Evolutionary conservation across 2,329 filamentous ascomycete species (phyloP), one percentile per base, ranked within the genome.

Genomic region (Tolypocladium ovalisporum): DNA sequence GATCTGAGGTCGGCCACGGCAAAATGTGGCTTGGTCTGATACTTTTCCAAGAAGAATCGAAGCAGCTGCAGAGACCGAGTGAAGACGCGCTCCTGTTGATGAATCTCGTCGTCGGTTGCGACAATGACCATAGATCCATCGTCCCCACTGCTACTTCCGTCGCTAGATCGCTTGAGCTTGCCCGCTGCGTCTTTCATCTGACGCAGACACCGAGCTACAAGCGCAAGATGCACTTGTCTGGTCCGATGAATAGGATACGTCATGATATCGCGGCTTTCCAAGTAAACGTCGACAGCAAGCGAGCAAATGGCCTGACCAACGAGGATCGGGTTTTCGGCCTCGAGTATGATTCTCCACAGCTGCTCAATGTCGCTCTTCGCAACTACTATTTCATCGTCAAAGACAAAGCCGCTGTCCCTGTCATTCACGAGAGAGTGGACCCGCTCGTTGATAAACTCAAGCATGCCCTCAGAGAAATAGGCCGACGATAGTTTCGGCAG

Each of bases 341-440:
- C 85, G 56, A 96, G 74, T 37, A 93, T 84, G 64, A 96, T 83
- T 29, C 84, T 83, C 92, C 92, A 96, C n/a, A 96, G 75, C 58
- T 91, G 81, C 63, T 94, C 88, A 49, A 81, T 76, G 32, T 74
- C 82, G 62, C 71, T 80, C 60, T 76, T 79, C 62, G 79, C 74
- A 34, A 82, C 67, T 13, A 76, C 72, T n/a, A 76, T 73, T 9
- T 78, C 74, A 52, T 82, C 79, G 57, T 82, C 78, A 27, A 84
- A 70, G 24, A 77, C 66, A 54, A 79, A 74, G 27, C 75, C 75
- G 29, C 29, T 22, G 29, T 68, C 66, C 7, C 66, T 62, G 37
- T 78, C 73, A 37, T 76, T 75, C 6, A 83, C 71, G 42, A 79
- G 72, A 6, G 75, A 73, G 35, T 78, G 59, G 17, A 85, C 70